Evolutionary conservation across 139 green algal genomes (phyloP).

Genomic region (Haematococcus lacustris): DNA sequence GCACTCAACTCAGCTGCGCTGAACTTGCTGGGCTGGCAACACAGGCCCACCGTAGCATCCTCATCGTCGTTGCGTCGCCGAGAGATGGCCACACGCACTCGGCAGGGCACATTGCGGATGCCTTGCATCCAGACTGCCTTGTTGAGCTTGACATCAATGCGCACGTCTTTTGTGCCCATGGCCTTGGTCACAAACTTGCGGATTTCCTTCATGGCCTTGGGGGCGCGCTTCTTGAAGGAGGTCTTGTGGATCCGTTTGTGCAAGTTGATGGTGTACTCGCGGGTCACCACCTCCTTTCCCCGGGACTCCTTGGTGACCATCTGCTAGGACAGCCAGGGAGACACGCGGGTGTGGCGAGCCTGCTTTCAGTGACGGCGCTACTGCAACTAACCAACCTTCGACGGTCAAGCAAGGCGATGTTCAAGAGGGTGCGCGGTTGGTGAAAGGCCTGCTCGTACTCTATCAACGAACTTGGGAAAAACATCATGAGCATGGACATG

Average conservation of each 20-base stretch:
- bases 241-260: conserved; percentile 85
- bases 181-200: conserved; percentile 89
- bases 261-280: conserved; percentile 99
- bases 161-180: conserved; percentile 94
- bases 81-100: conserved; percentile 85
- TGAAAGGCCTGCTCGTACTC: too few relatives aligned
- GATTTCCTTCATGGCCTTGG: conserved; percentile 93
- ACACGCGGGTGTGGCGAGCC: too few relatives aligned
- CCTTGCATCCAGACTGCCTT: conserved; percentile 96
- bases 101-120: conserved; percentile 86
- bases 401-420: too few relatives aligned
- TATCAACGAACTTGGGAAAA: too few relatives aligned
- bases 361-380: too few relatives aligned
- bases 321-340: too few relatives aligned
- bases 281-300: conserved; percentile 73
- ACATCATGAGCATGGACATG: too few relatives aligned
- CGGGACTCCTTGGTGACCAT: conserved; percentile 64
- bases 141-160: conserved; percentile 98
- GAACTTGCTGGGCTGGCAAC: too few relatives aligned
- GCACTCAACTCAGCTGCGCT: too few relatives aligned
- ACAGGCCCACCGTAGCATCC: conserved; percentile 89
- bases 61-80: conserved; percentile 96
- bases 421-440: too few relatives aligned
- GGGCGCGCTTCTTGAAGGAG: conserved; percentile 95
- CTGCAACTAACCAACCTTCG: too few relatives aligned